Evolutionary conservation across 345 rosid species (phyloP).

Genomic region (Sisymbrium altissimum): DNA sequence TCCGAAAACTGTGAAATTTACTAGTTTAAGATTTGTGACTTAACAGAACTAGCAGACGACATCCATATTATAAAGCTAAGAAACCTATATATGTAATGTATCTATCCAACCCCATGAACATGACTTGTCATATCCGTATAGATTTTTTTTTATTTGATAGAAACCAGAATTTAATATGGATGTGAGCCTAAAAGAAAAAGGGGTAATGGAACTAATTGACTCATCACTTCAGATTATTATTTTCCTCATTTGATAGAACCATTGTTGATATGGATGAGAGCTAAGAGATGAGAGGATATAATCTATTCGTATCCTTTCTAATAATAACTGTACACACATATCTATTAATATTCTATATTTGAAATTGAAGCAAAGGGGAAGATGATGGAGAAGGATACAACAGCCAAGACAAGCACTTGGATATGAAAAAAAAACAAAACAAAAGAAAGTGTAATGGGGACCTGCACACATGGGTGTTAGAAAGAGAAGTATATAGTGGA

Average conservation of each 20-base stretch:
- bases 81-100: not conserved
- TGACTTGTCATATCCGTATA: constrained; percentile 24
- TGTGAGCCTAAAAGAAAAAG: constrained; percentile 15
- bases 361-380: constrained; percentile 26
- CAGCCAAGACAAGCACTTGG: constrained; percentile 56
- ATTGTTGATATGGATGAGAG: constrained; percentile 24
- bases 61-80: constrained; percentile 8
- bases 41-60: not conserved
- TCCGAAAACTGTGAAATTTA: not conserved
- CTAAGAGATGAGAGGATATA: constrained; percentile 22
- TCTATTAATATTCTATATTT: constrained; percentile 13
- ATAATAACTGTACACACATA: constrained; percentile 8
- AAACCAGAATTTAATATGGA: not conserved
- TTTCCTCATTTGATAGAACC: constrained; percentile 19
- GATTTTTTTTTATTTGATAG: not conserved
- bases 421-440: constrained; percentile 18
- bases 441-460: constrained; percentile 55
- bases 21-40: not conserved
- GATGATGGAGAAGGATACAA: constrained; percentile 50
- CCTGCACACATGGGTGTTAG: constrained; percentile 82
- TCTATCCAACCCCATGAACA: constrained; percentile 28
- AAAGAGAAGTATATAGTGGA: constrained; percentile 46
- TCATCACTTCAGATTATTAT: constrained; percentile 15
- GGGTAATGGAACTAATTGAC: constrained; percentile 20
- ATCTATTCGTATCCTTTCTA: constrained; percentile 22